Percentiles rank a stretch among this genome's conserved stretches.
These are phyloP conservation scores for Sclerotinia minor DNA, from an alignment of 2,329 filamentous ascomycete genomes.

Conservation along the genomic window DNA sequence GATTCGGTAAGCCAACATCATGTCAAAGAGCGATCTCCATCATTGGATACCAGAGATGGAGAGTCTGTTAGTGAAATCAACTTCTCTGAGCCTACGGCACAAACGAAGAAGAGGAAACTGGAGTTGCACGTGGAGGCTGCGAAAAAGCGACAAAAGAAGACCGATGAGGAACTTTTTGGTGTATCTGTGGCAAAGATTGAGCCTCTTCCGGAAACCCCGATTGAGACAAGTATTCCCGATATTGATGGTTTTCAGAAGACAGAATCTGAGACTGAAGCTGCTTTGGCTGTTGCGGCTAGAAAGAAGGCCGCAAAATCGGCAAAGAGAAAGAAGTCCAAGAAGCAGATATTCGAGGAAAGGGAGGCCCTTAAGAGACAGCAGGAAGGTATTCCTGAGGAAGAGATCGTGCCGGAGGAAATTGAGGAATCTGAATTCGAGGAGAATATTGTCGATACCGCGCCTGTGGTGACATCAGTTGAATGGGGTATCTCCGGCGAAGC, in stretches of 20 bases:
- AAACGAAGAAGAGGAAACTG: slow-evolving; percentile 71
- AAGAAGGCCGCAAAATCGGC: slow-evolving; percentile 58
- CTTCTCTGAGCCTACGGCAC: slow-evolving; percentile 58
- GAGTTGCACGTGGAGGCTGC: slow-evolving; percentile 67
- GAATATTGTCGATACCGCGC: slow-evolving; percentile 44
- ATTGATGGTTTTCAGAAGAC: slow-evolving; percentile 53
- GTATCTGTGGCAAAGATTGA: slow-evolving; percentile 58
- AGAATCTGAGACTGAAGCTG: slow-evolving; percentile 50
- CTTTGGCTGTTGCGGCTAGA: slow-evolving; percentile 48
- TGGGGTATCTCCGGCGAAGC: slow-evolving; percentile 59
- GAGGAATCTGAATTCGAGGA: slow-evolving; percentile 40
- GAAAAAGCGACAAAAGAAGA: slow-evolving; percentile 78
- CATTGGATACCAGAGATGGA: slow-evolving; percentile 55
- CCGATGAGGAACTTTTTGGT: slow-evolving; percentile 75
- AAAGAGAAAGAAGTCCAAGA: slow-evolving; percentile 74
- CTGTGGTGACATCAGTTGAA: slow-evolving; percentile 50
- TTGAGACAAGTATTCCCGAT: slow-evolving; percentile 51
- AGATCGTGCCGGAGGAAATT: slow-evolving; percentile 42
- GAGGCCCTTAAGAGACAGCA: slow-evolving; percentile 60
- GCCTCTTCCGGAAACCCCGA: slow-evolving; percentile 43
- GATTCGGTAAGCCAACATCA: slow-evolving; percentile 31
- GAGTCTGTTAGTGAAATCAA: slow-evolving; percentile 73
- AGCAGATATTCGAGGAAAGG: slow-evolving; percentile 69
- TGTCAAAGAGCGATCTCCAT: slow-evolving; percentile 30
- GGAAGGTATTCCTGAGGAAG: slow-evolving; percentile 48